Percentiles rank a stretch among this genome's conserved stretches.
Conservation (phyloP, 2,329 filamentous ascomycete species). For the Sarocladium oryzae region DNA sequence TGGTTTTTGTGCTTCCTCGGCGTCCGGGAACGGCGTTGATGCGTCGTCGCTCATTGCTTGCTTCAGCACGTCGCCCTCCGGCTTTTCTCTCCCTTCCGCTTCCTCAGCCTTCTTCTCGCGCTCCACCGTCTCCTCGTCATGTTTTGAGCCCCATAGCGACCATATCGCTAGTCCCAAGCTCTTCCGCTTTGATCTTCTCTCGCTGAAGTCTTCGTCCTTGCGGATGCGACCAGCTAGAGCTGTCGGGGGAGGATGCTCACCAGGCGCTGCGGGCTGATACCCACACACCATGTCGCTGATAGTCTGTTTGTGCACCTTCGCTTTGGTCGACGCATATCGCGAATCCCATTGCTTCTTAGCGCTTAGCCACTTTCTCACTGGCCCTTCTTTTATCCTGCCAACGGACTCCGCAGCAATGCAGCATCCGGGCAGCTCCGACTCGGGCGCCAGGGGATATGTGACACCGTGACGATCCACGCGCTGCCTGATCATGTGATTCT, state of each 20-base stretch:
- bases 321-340: conserved; percentile 63
- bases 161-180: conserved; percentile 76
- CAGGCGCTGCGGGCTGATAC: conserved; percentile 62
- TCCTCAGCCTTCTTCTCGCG: conserved; percentile 47
- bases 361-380: conserved; percentile 76
- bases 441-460: conserved; percentile 60
- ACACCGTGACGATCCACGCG: conserved; percentile 72
- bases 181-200: conserved; percentile 48
- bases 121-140: conserved; percentile 69
- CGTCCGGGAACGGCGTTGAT: conserved; percentile 33
- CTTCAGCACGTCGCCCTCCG: conserved; percentile 12
- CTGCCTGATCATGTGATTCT: conserved; percentile 87
- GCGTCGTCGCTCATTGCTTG: conserved; percentile 31
- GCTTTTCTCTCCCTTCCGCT: conserved; percentile 19
- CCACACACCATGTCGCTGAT: conserved; percentile 66
- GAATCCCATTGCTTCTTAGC: conserved; percentile 68
- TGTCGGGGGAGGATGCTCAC: conserved; percentile 75
- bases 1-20: conserved; percentile 30
- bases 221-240: conserved; percentile 69
- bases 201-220: conserved; percentile 30
- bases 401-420: conserved; percentile 57
- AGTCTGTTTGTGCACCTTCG: conserved; percentile 65
- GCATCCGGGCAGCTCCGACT: conserved; percentile 59
- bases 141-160: conserved; percentile 82
- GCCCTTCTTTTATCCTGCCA: conserved; percentile 72